Evolutionary conservation across 2,329 filamentous ascomycete genomes (phyloP), one percentile per base, ranked within the genome.

Genomic region (Colletotrichum viniferum): DNA sequence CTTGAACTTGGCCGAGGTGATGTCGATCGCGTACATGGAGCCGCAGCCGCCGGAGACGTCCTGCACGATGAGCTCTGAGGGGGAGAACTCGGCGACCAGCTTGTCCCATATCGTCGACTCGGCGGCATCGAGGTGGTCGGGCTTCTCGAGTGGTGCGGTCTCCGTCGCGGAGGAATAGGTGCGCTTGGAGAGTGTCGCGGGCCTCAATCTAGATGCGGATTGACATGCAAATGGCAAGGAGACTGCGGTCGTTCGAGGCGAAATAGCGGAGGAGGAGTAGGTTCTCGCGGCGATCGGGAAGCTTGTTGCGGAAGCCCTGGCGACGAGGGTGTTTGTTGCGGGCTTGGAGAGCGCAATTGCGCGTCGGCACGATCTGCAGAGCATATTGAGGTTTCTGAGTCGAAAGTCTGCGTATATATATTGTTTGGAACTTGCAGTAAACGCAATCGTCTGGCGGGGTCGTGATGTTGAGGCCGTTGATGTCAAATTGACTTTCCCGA

Each of bases 21-120:
- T 92, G 80, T 96, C 93, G 78, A 97, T 93, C 71, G 92, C 93
- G 85, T 97, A 97, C 95, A 97, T 97, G 81, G 92, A 94, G 12
- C 95, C 95, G 85, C 95, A 97, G 34, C 95, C 95, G 74, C 95
- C 95, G 28, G 93, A 95, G 67, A 97, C 91, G 85, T 97, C 95
- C 82, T 94, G 93, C 12, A 97, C 94, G 83, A 92, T 84, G 30
- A 92, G 83, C 74, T 88, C 83, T 0, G 87, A 87, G 1, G 90
- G 90, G 3, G 82, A 77, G 71, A 92, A 89, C 79, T 88, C 88
- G 8, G 84, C 83, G 21, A 83, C 78, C 68, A 92, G 85, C 65
- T 87, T 84, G 73, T 90, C 87, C 85, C 90, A 93, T 79, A 94
- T 90, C 75, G 87, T 85, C 34, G 87, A 85, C 81, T 94, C 92